Base-by-base conservation (phyloP, 2,329 filamentous ascomycete species). In the Pseudopyricularia cyperi region DNA sequence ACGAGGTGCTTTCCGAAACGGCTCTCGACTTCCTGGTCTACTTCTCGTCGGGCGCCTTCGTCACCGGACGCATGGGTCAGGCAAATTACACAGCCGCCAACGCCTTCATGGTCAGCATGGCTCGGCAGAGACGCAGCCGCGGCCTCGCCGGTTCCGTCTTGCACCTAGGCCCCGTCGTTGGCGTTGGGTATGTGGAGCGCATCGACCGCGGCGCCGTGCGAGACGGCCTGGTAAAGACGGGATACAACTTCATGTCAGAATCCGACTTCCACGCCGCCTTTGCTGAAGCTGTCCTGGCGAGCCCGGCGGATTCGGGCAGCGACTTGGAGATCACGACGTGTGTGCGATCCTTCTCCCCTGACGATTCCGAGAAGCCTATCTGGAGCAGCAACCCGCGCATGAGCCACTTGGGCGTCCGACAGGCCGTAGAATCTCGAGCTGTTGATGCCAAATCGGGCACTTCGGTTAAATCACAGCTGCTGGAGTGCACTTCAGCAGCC, bases 1-100 rank as follows among this genome's bases (percentile, higher is more conserved):
- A 64, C 42, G 55, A 60, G 9, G 12, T 59, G 2, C 60, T 65
- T 35, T 26, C 46, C 7, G 56, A 60, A 7, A 12, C 58, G 2
- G 44, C 48, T n/a, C 55, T 57, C 7, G 55, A 55, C 35, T 55
- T 55, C 30, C 52, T 55, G 33, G 44, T 55, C 28, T 47, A 50
- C 34, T 51, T 55, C 12, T 53, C 52, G 7, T 52, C 50, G 3
- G 19, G 33, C n/a, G 28, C 42, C n/a, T 24, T 19, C 14, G 33
- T 39, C 4, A 24, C 30, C n/a, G 48, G 48, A 19, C 17, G 37
- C 22, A 17, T 19, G 24, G 48, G 48, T 5, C 48, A 50, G 22
- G 33, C 33, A n/a, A 50, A 39, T 33, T 50, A 50, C 33, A 32
- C 48, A 5, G 48, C 32, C 4, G 48, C 48, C 17, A 50, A 50